Evolutionary conservation across 192 early-diverging fungal species (phyloP).

Genomic region (Coemansia sp.): DNA sequence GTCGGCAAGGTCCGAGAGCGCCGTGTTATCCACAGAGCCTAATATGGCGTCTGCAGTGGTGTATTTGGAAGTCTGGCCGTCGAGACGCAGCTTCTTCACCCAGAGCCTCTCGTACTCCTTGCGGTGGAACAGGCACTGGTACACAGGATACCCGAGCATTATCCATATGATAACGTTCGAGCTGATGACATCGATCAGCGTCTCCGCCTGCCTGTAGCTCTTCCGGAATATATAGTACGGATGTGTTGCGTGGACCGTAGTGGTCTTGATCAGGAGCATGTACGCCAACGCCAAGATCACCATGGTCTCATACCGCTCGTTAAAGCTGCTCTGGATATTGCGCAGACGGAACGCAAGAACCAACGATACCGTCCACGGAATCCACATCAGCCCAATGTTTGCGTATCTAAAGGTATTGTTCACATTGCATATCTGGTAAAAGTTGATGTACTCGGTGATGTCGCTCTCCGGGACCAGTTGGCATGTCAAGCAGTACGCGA

Average conservation of each 20-base stretch:
- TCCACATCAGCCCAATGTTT: constrained; percentile 32
- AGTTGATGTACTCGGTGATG: constrained; percentile 12
- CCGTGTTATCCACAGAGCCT: not conserved
- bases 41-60: constrained; percentile 11
- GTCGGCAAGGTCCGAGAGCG: constrained; percentile 17
- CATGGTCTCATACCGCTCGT: constrained; percentile 42
- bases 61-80: constrained; percentile 20
- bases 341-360: constrained; percentile 16
- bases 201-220: constrained; percentile 16
- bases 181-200: constrained; percentile 14
- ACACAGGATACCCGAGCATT: constrained; percentile 26
- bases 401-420: constrained; percentile 23
- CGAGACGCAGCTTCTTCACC: constrained; percentile 23
- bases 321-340: constrained; percentile 42
- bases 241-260: constrained; percentile 20
- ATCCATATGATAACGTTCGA: constrained; percentile 19
- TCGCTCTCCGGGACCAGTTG: constrained; percentile 18
- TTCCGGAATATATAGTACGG: constrained; percentile 25
- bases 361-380: constrained; percentile 11
- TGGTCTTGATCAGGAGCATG: constrained; percentile 26
- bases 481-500: constrained; percentile 24
- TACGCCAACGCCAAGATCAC: constrained; percentile 17
- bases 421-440: constrained; percentile 20
- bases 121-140: constrained; percentile 19
- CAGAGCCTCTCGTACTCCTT: constrained; percentile 27